phyloP scores from a whole-genome alignment of 2,329 filamentous ascomycete genomes.

The Fusarium torulosum region DNA sequence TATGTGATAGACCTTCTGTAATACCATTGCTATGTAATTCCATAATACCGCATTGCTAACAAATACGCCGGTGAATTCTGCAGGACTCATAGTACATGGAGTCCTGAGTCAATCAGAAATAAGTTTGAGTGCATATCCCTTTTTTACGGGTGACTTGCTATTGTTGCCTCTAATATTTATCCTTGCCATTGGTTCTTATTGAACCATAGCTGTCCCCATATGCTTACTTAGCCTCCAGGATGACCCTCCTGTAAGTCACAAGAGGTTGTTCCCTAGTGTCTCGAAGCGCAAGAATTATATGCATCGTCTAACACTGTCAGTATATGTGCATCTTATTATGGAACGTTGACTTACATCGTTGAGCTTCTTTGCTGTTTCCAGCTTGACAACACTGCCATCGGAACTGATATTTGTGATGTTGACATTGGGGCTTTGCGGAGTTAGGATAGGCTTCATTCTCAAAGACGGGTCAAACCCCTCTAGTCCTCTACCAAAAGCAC shows the following conservation, averaged over 20 bases:
- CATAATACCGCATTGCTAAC: no score
- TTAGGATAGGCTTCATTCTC: slow-evolving; percentile 4
- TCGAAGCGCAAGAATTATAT: slow-evolving; percentile 10
- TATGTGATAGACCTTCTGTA: no score
- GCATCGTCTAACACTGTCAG: slow-evolving; percentile 6
- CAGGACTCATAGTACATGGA: no score
- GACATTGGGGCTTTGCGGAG: neutral
- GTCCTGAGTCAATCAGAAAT: no score
- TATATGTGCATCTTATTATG: rapidly evolving
- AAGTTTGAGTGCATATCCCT: no score
- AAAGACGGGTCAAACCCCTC: slow-evolving; percentile 18
- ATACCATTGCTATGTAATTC: no score
- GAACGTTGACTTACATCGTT: neutral
- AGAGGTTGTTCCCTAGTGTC: neutral
- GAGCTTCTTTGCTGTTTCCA: neutral
- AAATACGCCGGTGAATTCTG: no score
- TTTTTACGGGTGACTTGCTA: no score
- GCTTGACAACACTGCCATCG: neutral
- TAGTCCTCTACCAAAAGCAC: slow-evolving; percentile 3
- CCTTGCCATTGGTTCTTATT: no score
- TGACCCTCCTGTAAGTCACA: slow-evolving; percentile 1
- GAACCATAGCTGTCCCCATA: no score
- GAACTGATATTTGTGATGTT: slow-evolving; percentile 1
- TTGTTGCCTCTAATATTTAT: no score
- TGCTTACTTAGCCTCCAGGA: neutral